These are phyloP conservation scores for Arabidopsis thaliana DNA, from an alignment of 345 rosid species.

Conservation along the genomic window TAIR10.1 NC_003070.9:21844501-21845000, in stretches of 20 bases:
- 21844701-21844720: too few relatives aligned
- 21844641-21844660: slow-evolving; percentile 45
- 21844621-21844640: slow-evolving; percentile 54
- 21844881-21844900: slow-evolving; percentile 14
- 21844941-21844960: slow-evolving; percentile 40
- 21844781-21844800: slow-evolving; percentile 53
- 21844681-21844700: not conserved
- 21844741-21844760: slow-evolving; percentile 50
- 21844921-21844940: slow-evolving; percentile 39
- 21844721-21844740: not conserved
- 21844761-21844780: slow-evolving; percentile 50
- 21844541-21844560: slow-evolving; percentile 49
- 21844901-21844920: slow-evolving; percentile 25
- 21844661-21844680: not conserved
- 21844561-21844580: slow-evolving; percentile 40
- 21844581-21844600: slow-evolving; percentile 56
- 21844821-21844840: slow-evolving; percentile 28
- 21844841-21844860: slow-evolving; percentile 29
- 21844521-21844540: slow-evolving; percentile 51
- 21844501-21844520: slow-evolving; percentile 66
- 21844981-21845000: slow-evolving; percentile 38
- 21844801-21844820: slow-evolving; percentile 45
- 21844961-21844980: slow-evolving; percentile 36
- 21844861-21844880: slow-evolving; percentile 40
- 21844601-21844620: slow-evolving; percentile 62